Base-by-base conservation (phyloP, 306 rosid genomes). In the Chamaecrista fasciculata region DNA sequence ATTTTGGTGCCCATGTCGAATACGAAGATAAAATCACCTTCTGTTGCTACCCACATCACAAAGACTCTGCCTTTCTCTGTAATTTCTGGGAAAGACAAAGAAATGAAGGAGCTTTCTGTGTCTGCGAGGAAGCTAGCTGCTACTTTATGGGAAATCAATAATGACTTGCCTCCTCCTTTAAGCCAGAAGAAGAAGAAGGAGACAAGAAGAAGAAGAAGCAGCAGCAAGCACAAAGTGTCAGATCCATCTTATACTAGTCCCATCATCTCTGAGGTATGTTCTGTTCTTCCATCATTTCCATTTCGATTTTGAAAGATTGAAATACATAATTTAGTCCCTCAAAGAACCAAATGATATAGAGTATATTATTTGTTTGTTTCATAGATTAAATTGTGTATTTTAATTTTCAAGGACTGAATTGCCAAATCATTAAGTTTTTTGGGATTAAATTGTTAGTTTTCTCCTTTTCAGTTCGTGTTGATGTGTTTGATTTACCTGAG, bases 61-160 rank as follows among this genome's bases (percentile, higher is more conserved):
- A 77, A 66, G 44, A 33, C 53, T 65, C 29, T 59, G 20, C 19
- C 57, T 71, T 71, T 49, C 48, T 59, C 60, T 61, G 74, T 61
- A n/a, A 52, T 75, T 7, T 57, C 60, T 6, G 53, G 51, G 2
- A 82, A 71, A 70, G 86, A 77, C 44, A 83, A n/a, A n/a, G n/a
- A n/a, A n/a, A n/a, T n/a, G n/a, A n/a, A 81, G 72, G 81, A 77
- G 9, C 71, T 71, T 1, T 74, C 77, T 10, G 74, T 78, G 7
- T 88, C 91, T 2, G 87, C 86, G 0, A 61, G 87, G 24, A 88
- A 85, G 66, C 79, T 85, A 1, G 90, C 86, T 15, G 91, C 90
- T 19, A 79, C 88, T 2, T 60, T 85, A 31, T 84, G 90, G 93
- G 93, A 76, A 70, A 67, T 82, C 51, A 78, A 85, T 58, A 78